phyloP scores from a whole-genome alignment of 2,329 filamentous ascomycete species.

The Rutstroemia sp. region DNA sequence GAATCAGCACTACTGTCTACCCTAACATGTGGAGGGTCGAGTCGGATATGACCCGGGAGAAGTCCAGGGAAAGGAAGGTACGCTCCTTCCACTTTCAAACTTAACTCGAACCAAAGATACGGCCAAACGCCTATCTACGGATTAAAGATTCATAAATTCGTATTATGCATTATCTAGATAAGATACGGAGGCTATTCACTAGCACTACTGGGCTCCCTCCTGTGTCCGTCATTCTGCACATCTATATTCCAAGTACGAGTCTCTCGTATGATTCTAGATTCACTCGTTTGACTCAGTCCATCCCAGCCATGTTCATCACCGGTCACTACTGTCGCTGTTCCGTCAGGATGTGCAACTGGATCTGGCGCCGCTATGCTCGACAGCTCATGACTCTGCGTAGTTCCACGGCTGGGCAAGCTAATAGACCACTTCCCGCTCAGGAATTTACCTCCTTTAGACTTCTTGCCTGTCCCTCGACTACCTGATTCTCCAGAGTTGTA shows the following conservation, averaged over 20 bases:
- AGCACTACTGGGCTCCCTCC: background rate
- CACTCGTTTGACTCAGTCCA: constrained; percentile 1
- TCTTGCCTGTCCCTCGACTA: background rate
- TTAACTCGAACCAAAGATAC: too few relatives aligned
- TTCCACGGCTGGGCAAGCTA: background rate
- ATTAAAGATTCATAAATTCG: too few relatives aligned
- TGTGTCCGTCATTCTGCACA: background rate
- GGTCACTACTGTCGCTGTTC: background rate
- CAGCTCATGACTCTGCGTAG: background rate
- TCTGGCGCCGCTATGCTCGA: background rate
- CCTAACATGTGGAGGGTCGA: too few relatives aligned
- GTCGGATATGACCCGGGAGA: too few relatives aligned
- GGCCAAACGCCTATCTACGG: too few relatives aligned
- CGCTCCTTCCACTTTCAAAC: too few relatives aligned
- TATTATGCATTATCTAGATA: too few relatives aligned
- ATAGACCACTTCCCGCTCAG: background rate
- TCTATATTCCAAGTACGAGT: background rate
- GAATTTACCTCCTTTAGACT: background rate
- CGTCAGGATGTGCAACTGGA: background rate
- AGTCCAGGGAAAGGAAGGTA: too few relatives aligned
- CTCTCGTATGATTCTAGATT: constrained; percentile 4
- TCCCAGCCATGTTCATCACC: background rate
- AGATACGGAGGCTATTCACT: background rate
- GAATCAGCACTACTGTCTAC: too few relatives aligned
- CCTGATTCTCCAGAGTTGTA: background rate